Percentiles rank a stretch among this genome's conserved stretches.
phyloP scores from a whole-genome alignment of 805 yeast genomes.

The Candida nonsorbophila region DNA sequence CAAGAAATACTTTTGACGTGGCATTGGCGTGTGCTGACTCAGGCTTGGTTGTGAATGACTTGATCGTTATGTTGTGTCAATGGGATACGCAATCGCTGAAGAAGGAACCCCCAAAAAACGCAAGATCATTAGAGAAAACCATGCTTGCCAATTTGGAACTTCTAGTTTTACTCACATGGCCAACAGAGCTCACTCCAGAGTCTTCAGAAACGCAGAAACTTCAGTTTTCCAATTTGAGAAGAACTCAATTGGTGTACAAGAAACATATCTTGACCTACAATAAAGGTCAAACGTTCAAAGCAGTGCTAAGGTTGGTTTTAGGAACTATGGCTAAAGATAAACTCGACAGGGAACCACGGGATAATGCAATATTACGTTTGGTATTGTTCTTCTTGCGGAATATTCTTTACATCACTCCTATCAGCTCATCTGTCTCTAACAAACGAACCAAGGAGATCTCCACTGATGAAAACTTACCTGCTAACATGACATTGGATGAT shows the following conservation, averaged over 20 bases:
- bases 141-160: slow-evolving; percentile 73
- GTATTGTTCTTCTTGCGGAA: slow-evolving; percentile 75
- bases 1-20: slow-evolving; percentile 65
- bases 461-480: slow-evolving; percentile 44
- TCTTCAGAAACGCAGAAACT: slow-evolving; percentile 53
- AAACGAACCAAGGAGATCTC: slow-evolving; percentile 32
- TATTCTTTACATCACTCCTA: slow-evolving; percentile 71
- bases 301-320: slow-evolving; percentile 63
- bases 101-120: slow-evolving; percentile 20
- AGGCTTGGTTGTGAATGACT: slow-evolving; percentile 66
- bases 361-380: slow-evolving; percentile 65
- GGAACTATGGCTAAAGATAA: slow-evolving; percentile 51
- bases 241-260: slow-evolving; percentile 68
- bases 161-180: slow-evolving; percentile 83
- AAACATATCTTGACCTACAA: slow-evolving; percentile 53
- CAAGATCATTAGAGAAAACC: slow-evolving; percentile 47
- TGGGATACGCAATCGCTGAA: slow-evolving; percentile 51
- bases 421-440: slow-evolving; percentile 45
- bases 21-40: slow-evolving; percentile 84
- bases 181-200: slow-evolving; percentile 58
- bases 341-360: slow-evolving; percentile 60
- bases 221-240: slow-evolving; percentile 55
- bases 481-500: slow-evolving; percentile 58
- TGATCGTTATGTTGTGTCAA: slow-evolving; percentile 66
- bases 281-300: slow-evolving; percentile 59